These are phyloP conservation scores for Nyctanthes arbortristis DNA, from an alignment of 257 asterid species.

Conservation along the genomic window DNA sequence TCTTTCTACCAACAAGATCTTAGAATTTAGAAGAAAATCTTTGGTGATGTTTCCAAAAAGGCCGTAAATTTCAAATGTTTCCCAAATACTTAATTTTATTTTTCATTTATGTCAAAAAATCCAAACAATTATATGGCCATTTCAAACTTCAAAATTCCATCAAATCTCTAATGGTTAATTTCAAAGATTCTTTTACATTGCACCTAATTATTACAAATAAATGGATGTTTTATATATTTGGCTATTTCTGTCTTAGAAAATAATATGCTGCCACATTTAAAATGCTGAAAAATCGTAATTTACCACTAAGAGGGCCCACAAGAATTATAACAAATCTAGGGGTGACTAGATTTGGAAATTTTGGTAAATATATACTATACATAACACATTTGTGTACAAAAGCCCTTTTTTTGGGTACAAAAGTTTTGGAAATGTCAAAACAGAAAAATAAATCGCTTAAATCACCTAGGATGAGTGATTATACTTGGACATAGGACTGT, in stretches of 20 bases:
- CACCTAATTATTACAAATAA: conserved; percentile 18
- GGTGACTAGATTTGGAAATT: too few species aligned
- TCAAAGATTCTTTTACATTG: conserved; percentile 9
- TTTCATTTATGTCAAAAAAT: not conserved
- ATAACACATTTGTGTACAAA: too few species aligned
- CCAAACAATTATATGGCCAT: not conserved
- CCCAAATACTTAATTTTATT: not conserved
- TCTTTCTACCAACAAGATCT: conserved; percentile 42
- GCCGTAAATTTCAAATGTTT: too few species aligned
- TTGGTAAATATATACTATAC: too few species aligned
- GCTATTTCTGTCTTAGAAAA: not conserved
- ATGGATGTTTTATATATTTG: conserved; percentile 13
- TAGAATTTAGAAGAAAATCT: conserved; percentile 32
- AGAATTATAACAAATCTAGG: too few species aligned
- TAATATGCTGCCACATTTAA: not conserved
- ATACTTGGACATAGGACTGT: too few species aligned
- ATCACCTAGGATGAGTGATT: too few species aligned
- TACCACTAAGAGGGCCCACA: too few species aligned
- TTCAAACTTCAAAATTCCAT: not conserved
- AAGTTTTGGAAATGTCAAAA: too few species aligned
- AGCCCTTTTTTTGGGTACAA: too few species aligned
- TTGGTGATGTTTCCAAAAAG: conserved; percentile 39
- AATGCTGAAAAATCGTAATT: too few species aligned
- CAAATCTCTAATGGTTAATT: not conserved
- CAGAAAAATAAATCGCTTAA: too few species aligned